Base-by-base conservation (phyloP, 2,329 filamentous ascomycete species). In the Fusarium sp. region DNA sequence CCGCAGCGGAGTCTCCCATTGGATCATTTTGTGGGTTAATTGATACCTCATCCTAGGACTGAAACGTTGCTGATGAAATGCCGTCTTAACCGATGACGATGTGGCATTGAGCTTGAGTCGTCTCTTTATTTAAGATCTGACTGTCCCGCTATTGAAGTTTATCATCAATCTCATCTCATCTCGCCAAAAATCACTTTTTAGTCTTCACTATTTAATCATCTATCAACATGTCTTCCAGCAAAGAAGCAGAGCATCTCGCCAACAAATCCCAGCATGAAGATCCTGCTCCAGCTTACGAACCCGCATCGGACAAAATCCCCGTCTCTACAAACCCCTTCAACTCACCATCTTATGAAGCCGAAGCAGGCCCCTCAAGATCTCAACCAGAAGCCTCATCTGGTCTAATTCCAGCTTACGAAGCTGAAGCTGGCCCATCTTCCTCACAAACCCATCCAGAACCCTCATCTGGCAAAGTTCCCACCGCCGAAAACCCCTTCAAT, bases 281-380 rank as follows among this genome's bases (percentile, higher is more conserved):
- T 20, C 28, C 65, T 10, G 57, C 53, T 38, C 65, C 65, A 5
- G 57, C 65, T 8, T 68, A 68, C 42, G 49, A 41, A n/a, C 10
- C 26, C 13, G 20, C 39, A 3, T 44, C 29, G 0, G 35, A 69
- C 6, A 67, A 64, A 16, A 37, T 62, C 0, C 80, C 80, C 8
- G 80, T 77, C 0, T 68, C 76, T 10, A 74, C 77, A 1, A 68
- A 74, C 3, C 81, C 82, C 2, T 83, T 83, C 69, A 76, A 80
- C 59, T 83, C 83, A 63, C 81, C 82, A 2, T 58, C 74, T 0
- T 26, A 26, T 26, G 26, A 26, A 26, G 6, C 33, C 9, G 55
- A 41, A n/a, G 63, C 54, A 35, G 43, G 37, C 10, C 57, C 64
- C 6, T 50, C 63, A 28, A 11, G 46, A n/a, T 20, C 37, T 16